Percentiles rank a stretch among this genome's conserved stretches.
Evolutionary conservation across 1,284 basidiomycete species (phyloP).

Genomic region (Fistulinella cinereoalba): DNA sequence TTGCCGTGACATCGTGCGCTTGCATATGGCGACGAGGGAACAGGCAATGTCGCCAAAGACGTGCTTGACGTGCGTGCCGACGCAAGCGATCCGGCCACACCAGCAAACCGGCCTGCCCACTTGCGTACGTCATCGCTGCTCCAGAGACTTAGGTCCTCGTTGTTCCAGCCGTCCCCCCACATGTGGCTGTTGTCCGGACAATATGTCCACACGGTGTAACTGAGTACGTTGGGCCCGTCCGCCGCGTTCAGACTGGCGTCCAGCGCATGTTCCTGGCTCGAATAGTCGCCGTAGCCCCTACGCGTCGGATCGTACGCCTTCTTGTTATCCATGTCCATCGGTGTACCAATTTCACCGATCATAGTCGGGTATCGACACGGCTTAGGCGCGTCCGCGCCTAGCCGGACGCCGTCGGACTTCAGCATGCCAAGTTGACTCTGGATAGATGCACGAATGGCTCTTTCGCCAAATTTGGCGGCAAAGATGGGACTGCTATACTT

Average conservation of each 20-base stretch:
- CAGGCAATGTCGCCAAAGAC: constrained; percentile 20
- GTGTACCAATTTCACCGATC: constrained; percentile 95
- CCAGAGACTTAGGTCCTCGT: constrained; percentile 94
- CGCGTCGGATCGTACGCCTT: constrained; percentile 63
- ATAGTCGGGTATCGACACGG: constrained; percentile 75
- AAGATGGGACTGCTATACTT: constrained; percentile 74
- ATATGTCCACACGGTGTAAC: constrained; percentile 92
- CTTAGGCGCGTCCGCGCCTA: constrained; percentile 32
- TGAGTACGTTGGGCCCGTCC: constrained; percentile 82
- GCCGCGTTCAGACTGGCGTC: constrained; percentile 90
- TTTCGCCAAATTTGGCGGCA: constrained; percentile 77
- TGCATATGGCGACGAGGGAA: constrained; percentile 15
- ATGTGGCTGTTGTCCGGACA: constrained; percentile 74
- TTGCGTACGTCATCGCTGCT: constrained; percentile 57
- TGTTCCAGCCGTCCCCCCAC: constrained; percentile 97
- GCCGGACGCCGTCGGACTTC: constrained; percentile 66
- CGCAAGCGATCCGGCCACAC: constrained; percentile 2
- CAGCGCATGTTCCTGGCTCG: constrained; percentile 78
- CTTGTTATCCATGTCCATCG: constrained; percentile 88
- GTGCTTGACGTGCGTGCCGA: constrained; percentile 18
- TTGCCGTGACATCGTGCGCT: not conserved
- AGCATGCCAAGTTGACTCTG: constrained; percentile 84
- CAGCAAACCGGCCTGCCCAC: not conserved
- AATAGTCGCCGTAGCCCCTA: constrained; percentile 69
- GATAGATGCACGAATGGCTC: constrained; percentile 78